phyloP scores from a whole-genome alignment of 176 grass and related monocot species.

The Metroxylon sagu region DNA sequence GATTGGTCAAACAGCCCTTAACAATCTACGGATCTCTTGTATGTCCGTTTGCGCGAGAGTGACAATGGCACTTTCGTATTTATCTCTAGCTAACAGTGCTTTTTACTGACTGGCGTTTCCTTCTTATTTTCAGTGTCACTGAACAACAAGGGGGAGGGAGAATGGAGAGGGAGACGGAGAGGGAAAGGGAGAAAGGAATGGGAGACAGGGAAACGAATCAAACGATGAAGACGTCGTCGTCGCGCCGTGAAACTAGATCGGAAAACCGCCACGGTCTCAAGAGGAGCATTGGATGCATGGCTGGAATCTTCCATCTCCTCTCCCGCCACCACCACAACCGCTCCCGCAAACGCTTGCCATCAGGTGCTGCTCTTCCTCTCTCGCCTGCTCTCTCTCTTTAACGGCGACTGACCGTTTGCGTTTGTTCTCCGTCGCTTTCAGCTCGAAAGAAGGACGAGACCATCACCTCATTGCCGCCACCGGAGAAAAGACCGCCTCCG shows the following conservation, averaged over 20 bases:
- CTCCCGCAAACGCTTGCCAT: constrained; percentile 71
- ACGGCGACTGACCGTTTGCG: neutral
- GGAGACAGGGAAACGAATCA: neutral
- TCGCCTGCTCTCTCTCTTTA: neutral
- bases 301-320: constrained; percentile 70
- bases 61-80: too few relatives aligned
- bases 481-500: constrained; percentile 1
- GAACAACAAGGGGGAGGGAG: neutral
- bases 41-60: too few relatives aligned
- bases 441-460: constrained; percentile 21
- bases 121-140: neutral
- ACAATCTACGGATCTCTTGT: too few relatives aligned
- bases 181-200: constrained; percentile 3
- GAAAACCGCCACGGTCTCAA: constrained; percentile 9
- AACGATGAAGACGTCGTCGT: constrained; percentile 31
- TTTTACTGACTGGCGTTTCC: too few relatives aligned
- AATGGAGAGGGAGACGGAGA: constrained; percentile 1
- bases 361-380: neutral
- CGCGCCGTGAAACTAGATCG: constrained; percentile 19
- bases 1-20: too few relatives aligned
- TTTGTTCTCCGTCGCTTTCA: constrained; percentile 2
- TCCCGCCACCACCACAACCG: constrained; percentile 58
- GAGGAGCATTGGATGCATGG: constrained; percentile 69
- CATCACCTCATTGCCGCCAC: neutral
- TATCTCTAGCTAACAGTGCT: too few relatives aligned